Base-by-base conservation (phyloP, 1,139 yeast species). In the Debaryomyces sp. region DNA sequence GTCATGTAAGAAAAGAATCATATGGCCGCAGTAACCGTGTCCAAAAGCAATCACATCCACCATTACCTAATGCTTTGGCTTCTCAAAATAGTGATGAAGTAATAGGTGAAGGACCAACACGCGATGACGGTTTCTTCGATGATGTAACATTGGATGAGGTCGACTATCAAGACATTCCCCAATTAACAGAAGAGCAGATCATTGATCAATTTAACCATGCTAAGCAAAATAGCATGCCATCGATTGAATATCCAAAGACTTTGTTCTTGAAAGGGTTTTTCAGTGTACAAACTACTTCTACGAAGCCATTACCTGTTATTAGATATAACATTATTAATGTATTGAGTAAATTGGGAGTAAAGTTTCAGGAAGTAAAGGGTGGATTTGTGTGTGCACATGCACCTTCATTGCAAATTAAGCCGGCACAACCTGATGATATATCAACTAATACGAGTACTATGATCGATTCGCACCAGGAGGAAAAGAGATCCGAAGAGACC, bases 241-340 rank as follows among this genome's bases (percentile, higher is more conserved):
- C 97, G 0, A 91, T 92, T 63, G 97, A 91, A 63, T 89, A 85
- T 62, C 96, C 97, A 54, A 88, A 88, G 69, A 92, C 96, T 2
- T 80, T 92, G 55, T 91, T 91, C 72, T 80, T 94, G 65, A 91
- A 92, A 67, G 98, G 98, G 1, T 91, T 94, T 62, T 94, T 94
- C 71, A 86, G 95, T 54, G 98, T 92, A 41, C 97, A 91, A 68
- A 89, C 97, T 1, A 94, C 99, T 0, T 90, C 97, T 2, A 89
- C 97, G 5, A 91, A 91, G 60, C 92, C 97, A 21, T 76, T 94
- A 49, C 94, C 96, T 8, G 89, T 89, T 53, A 92, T 94, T 50
- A 83, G 98, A 50, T 84, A 88, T 60, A 92, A 89, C 62, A 85
- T 94, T 43, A 88, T 94, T 30, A 81, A 84, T 29, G 95, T 89